Conservation (phyloP, 2,329 filamentous ascomycete species). For the Amesomyces nigricolor region DNA sequence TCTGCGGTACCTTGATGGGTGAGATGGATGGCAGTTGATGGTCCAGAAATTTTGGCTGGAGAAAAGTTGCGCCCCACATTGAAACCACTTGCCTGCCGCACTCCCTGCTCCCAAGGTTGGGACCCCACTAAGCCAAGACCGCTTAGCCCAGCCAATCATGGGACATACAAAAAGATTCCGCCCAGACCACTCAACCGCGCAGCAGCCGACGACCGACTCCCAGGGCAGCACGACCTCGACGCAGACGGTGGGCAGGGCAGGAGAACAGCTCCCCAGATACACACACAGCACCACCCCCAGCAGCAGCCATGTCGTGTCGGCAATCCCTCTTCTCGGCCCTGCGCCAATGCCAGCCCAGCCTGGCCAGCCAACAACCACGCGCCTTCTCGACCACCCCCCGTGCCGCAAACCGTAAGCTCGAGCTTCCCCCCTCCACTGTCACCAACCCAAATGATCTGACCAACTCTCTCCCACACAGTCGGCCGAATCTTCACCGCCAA, state of each 20-base stretch:
- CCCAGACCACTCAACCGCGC: background rate
- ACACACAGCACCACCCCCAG: background rate
- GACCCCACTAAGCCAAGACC: constrained; percentile 6
- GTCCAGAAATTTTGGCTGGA: constrained; percentile 17
- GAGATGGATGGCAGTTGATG: background rate
- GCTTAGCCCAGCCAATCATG: constrained; percentile 6
- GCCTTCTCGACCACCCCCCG: constrained; percentile 16
- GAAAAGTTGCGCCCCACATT: constrained; percentile 16
- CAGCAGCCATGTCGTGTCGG: constrained; percentile 21
- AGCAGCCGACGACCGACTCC: no score
- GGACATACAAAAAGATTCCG: constrained; percentile 17
- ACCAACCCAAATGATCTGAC: background rate
- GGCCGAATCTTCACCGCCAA: background rate
- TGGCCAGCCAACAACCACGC: constrained; percentile 15
- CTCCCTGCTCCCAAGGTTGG: constrained; percentile 3
- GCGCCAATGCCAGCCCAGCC: constrained; percentile 19
- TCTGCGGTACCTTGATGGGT: constrained; percentile 11
- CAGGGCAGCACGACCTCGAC: constrained; percentile 1
- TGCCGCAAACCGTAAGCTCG: constrained; percentile 8
- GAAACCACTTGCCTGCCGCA: constrained; percentile 16
- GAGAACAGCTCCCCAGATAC: background rate
- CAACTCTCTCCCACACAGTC: background rate
- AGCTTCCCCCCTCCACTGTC: background rate
- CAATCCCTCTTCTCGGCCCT: constrained; percentile 23
- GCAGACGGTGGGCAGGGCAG: background rate